A percentile compares a stretch with the other conserved stretches of the same genome.
Evolutionary conservation across 495 filamentous ascomycete genomes (phyloP).

Genomic region (Penicillium tannophilum): DNA sequence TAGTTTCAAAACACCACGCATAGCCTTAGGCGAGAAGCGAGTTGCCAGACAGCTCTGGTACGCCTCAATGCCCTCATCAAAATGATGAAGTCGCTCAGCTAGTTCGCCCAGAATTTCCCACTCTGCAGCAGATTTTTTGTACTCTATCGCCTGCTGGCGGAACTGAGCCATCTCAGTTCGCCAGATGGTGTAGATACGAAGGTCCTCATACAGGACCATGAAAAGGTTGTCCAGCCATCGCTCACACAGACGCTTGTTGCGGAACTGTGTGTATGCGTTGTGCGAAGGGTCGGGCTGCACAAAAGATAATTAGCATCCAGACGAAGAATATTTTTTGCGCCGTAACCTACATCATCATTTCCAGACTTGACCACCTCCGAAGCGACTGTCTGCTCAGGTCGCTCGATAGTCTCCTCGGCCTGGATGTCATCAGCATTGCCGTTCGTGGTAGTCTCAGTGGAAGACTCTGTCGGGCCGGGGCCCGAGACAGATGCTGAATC

Average conservation of each 20-base stretch:
- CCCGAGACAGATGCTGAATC: slow-evolving; percentile 39
- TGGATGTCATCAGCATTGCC: slow-evolving; percentile 38
- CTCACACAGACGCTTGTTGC: slow-evolving; percentile 95
- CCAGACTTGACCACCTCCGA: slow-evolving; percentile 81
- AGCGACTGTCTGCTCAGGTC: slow-evolving; percentile 78
- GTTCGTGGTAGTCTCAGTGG: slow-evolving; percentile 31
- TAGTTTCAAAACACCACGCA: slow-evolving; percentile 77
- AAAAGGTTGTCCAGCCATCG: slow-evolving; percentile 98
- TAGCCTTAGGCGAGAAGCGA: slow-evolving; percentile 87
- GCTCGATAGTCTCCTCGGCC: slow-evolving; percentile 60
- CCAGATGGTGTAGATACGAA: slow-evolving; percentile 99
- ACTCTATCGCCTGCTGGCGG: slow-evolving; percentile 83
- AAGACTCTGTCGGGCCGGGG: slow-evolving; percentile 29
- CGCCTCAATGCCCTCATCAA: slow-evolving; percentile 86
- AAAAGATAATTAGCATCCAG: slow-evolving; percentile 15
- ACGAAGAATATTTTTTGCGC: neutral
- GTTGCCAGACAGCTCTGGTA: slow-evolving; percentile 80
- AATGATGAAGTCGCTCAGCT: slow-evolving; percentile 87
- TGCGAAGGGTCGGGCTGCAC: slow-evolving; percentile 50
- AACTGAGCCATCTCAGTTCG: slow-evolving; percentile 94
- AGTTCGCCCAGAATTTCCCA: slow-evolving; percentile 97
- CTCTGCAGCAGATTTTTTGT: slow-evolving; percentile 93
- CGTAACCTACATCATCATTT: slow-evolving; percentile 68
- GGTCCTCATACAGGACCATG: slow-evolving; percentile 98
- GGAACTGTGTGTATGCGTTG: slow-evolving; percentile 66